phyloP scores from a whole-genome alignment of 2,329 filamentous ascomycete species.

The Tolypocladium album region DNA sequence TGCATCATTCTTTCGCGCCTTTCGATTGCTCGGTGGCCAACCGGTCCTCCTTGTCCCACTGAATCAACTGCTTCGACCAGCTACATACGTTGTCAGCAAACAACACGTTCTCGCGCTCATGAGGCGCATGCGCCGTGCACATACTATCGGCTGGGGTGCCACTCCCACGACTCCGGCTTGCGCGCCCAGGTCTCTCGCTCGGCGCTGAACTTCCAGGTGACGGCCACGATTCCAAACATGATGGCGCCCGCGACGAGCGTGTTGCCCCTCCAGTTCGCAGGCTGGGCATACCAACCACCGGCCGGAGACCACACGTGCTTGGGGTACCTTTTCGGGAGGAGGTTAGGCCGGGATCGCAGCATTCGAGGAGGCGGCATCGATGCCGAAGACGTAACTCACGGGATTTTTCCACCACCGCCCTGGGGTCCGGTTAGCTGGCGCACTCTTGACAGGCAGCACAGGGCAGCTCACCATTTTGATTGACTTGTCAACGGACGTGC shows the following conservation, averaged over 20 bases:
- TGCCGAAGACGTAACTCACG: constrained; percentile 27
- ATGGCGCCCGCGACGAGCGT: constrained; percentile 65
- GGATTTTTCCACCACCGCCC: constrained; percentile 65
- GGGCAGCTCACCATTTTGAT: constrained; percentile 44
- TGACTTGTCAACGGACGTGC: constrained; percentile 22
- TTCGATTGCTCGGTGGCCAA: constrained; percentile 20
- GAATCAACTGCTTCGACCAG: constrained; percentile 34
- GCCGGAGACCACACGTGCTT: constrained; percentile 99
- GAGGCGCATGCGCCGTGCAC: constrained; percentile 20
- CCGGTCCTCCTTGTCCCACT: constrained; percentile 32
- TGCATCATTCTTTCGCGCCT: constrained; percentile 14
- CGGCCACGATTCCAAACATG: constrained; percentile 55
- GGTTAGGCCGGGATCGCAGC: background rate
- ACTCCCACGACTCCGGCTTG: constrained; percentile 67
- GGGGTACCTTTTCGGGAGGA: constrained; percentile 50
- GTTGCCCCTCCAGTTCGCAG: constrained; percentile 90
- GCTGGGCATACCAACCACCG: constrained; percentile 95
- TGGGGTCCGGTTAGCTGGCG: constrained; percentile 31
- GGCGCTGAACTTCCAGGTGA: constrained; percentile 63
- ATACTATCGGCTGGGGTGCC: constrained; percentile 78
- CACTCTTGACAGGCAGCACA: background rate
- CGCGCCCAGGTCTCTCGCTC: constrained; percentile 61
- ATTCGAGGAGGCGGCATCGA: constrained; percentile 4
- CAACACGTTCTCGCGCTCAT: background rate
- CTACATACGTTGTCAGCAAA: constrained; percentile 13